phyloP scores from a whole-genome alignment of 495 filamentous ascomycete species.

The Parathielavia appendiculata region DNA sequence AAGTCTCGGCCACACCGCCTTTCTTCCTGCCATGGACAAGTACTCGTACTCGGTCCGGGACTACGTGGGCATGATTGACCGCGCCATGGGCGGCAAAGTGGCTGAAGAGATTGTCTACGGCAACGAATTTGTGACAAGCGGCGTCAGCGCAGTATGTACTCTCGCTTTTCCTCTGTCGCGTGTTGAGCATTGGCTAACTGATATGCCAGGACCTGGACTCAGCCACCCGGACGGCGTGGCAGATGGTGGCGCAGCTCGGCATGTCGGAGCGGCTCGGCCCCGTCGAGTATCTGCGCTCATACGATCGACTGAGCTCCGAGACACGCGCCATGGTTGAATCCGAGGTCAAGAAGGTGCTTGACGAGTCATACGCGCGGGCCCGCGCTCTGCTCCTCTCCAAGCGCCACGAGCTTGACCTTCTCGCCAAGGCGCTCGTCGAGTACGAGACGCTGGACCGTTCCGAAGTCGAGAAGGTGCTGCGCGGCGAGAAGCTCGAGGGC shows the following conservation, averaged over 20 bases:
- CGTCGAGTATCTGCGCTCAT: slow-evolving; percentile 74
- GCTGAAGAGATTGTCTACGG: slow-evolving; percentile 93
- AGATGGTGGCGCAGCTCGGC: slow-evolving; percentile 78
- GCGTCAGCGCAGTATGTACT: slow-evolving; percentile 63
- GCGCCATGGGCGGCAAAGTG: slow-evolving; percentile 84
- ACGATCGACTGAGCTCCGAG: slow-evolving; percentile 72
- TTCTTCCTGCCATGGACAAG: slow-evolving; percentile 83
- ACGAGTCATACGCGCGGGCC: slow-evolving; percentile 74
- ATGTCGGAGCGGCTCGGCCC: slow-evolving; percentile 88
- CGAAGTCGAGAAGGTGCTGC: slow-evolving; percentile 83
- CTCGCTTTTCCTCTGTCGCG: not conserved
- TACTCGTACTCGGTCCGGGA: slow-evolving; percentile 71
- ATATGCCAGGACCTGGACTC: slow-evolving; percentile 64
- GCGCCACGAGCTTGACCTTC: slow-evolving; percentile 74
- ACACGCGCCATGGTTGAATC: slow-evolving; percentile 78
- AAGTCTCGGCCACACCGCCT: slow-evolving; percentile 76
- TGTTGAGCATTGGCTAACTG: slow-evolving; percentile 22
- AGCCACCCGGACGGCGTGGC: slow-evolving; percentile 74
- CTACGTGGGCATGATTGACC: slow-evolving; percentile 70
- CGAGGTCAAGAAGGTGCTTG: slow-evolving; percentile 79
- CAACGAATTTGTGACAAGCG: slow-evolving; percentile 76
- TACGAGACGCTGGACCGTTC: slow-evolving; percentile 86
- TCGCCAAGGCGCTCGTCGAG: slow-evolving; percentile 85
- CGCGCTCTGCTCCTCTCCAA: slow-evolving; percentile 62
- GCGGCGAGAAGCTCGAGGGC: slow-evolving; percentile 70